Conservation (phyloP, 345 rosid species). For the Pugionium cornutum region DNA sequence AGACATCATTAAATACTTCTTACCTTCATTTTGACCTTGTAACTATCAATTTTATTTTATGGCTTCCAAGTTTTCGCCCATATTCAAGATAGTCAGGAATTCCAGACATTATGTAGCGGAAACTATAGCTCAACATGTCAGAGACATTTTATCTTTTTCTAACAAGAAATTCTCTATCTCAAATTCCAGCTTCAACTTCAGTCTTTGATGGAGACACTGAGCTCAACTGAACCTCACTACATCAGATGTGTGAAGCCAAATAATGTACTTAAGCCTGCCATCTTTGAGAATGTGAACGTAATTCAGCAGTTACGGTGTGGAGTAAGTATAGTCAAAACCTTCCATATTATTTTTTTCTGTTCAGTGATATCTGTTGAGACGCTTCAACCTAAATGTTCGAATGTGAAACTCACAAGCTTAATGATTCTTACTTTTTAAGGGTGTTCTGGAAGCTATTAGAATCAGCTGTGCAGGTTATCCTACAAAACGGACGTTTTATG, state of each 20-base stretch:
- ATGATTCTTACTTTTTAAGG: constrained; percentile 40
- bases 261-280: constrained; percentile 92
- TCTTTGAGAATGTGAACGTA: constrained; percentile 87
- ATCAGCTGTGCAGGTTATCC: constrained; percentile 99
- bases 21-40: constrained; percentile 6
- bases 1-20: not conserved
- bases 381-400: not conserved
- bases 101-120: not conserved
- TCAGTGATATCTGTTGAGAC: constrained; percentile 5
- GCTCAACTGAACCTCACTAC: constrained; percentile 96
- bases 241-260: constrained; percentile 99
- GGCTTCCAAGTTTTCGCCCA: constrained; percentile 15
- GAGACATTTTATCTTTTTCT: constrained; percentile 14
- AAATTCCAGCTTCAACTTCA: constrained; percentile 90
- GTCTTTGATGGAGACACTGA: constrained; percentile 96
- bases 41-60: not conserved
- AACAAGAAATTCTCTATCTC: constrained; percentile 31
- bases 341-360: constrained; percentile 7
- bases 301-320: constrained; percentile 99
- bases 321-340: constrained; percentile 56
- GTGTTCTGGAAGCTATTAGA: constrained; percentile 96
- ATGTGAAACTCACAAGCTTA: constrained; percentile 21
- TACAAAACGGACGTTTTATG: constrained; percentile 93
- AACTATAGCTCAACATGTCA: constrained; percentile 5
- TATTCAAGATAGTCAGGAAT: constrained; percentile 23